Conservation (phyloP, 345 rosid genomes). For the Eucalyptus marginata region DNA sequence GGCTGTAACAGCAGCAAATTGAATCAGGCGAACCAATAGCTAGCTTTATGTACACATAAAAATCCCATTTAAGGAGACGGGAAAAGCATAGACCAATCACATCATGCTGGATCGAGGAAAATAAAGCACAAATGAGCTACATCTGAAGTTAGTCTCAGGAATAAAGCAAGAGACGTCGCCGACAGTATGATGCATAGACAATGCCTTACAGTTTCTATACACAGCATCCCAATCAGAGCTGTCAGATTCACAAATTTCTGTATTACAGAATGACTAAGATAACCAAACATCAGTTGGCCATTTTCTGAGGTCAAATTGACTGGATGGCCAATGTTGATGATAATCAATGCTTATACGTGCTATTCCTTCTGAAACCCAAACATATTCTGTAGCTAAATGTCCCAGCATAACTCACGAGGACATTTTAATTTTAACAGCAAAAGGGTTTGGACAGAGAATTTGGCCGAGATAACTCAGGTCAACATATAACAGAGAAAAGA, state of each 20-base stretch:
- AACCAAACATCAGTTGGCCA: not conserved
- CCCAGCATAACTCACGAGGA: not conserved
- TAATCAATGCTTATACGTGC: not conserved
- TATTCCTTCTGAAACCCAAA: not conserved
- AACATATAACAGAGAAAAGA: not conserved
- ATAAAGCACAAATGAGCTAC: not conserved
- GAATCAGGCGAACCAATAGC: not conserved
- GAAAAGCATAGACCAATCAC: not conserved
- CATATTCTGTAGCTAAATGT: not conserved
- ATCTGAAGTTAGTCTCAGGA: not conserved
- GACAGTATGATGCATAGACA: not conserved
- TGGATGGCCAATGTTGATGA: not conserved
- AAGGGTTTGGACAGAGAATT: not conserved
- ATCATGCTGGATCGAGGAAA: not conserved
- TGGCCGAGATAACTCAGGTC: not conserved
- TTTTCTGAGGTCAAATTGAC: not conserved
- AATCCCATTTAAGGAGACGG: not conserved
- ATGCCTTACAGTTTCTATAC: not conserved
- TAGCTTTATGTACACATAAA: not conserved
- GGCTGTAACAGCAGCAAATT: constrained; percentile 35
- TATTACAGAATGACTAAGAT: not conserved
- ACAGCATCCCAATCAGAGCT: not conserved
- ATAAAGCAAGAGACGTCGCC: not conserved
- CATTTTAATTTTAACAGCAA: not conserved
- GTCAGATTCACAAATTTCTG: not conserved